These are phyloP conservation scores for Cucumis cinereus DNA, from an alignment of 306 rosid genomes.

Conservation along the genomic window DNA sequence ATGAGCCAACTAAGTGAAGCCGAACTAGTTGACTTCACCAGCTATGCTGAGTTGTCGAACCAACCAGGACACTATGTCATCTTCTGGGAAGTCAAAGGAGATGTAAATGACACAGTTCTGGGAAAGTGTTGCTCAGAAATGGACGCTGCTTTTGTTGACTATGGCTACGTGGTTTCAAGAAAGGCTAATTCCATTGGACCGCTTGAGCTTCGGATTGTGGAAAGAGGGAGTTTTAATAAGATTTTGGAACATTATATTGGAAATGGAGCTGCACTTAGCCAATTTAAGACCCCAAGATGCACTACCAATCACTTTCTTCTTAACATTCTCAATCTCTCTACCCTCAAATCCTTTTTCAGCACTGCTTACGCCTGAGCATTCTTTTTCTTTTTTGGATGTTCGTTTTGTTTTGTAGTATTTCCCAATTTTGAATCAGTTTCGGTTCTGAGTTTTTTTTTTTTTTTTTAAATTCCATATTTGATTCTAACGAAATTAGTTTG, in stretches of 20 bases:
- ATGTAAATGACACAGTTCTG: constrained; percentile 38
- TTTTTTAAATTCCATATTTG: neutral
- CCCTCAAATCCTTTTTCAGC: constrained; percentile 37
- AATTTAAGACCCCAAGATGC: constrained; percentile 90
- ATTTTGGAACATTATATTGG: constrained; percentile 55
- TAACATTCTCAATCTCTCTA: constrained; percentile 33
- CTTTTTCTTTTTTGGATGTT: neutral
- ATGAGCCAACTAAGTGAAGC: constrained; percentile 26
- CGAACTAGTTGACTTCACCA: constrained; percentile 70
- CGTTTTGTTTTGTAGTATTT: neutral
- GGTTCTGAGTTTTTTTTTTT: neutral
- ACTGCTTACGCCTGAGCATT: constrained; percentile 26
- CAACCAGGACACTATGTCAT: constrained; percentile 67
- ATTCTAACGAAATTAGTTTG: neutral
- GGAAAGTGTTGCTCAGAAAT: constrained; percentile 48
- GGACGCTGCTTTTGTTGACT: constrained; percentile 66
- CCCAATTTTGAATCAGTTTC: neutral
- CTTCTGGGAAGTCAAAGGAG: constrained; percentile 82
- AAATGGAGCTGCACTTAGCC: constrained; percentile 65
- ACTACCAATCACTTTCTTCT: constrained; percentile 44
- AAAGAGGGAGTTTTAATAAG: constrained; percentile 63
- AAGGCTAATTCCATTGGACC: constrained; percentile 64
- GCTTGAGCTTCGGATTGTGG: constrained; percentile 52
- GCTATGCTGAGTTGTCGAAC: constrained; percentile 40
- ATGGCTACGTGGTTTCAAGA: constrained; percentile 80